Base-by-base conservation (phyloP, 805 yeast species). In the Wickerhamiella azyma region DNA sequence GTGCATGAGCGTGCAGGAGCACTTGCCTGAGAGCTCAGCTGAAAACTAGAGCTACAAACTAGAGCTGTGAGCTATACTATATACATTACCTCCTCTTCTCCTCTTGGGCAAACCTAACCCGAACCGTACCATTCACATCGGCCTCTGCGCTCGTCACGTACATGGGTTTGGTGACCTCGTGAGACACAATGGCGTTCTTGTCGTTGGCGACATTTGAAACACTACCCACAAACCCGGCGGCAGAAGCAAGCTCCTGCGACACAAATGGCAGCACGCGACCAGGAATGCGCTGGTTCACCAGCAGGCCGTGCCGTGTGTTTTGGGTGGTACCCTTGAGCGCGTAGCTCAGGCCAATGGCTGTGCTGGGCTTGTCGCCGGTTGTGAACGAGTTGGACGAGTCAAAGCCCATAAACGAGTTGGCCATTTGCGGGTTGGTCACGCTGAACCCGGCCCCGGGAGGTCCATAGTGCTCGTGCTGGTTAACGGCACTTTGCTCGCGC, bases 241-340 rank as follows among this genome's bases (percentile, higher is more conserved):
- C 52, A 5, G 57, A 57, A 2, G 48, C 52, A 5, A 48, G 41
- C 30, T 39, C 37, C 26, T 33, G 32, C 44, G 33, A 30, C 33
- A 30, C 44, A 33, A 26, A 21, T 17, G 47, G 47, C 45, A 59
- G 35, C 13, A 49, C 50, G 29, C 64, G 57, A 33, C 59, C 65
- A 26, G 37, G 36, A 9, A 59, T 60, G 2, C 42, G 36, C 43
- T 50, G 53, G 32, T 47, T 37, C n/a, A 46, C 45, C 18, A 38
- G 37, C 26, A 61, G 41, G 11, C 65, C 66, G 13, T 48, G 43
- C 17, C 62, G 61, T 2, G 63, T 58, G 53, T 60, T 61, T 43
- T 46, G 52, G 26, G 59, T 48, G 10, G 55, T 50, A 13, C 63
- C 64, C 36, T 59, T 56, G 30, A 55, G 50, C 21, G 54, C 56